Conservation (phyloP, 495 filamentous ascomycete genomes). For the Sabuloglossum arenarium region DNA sequence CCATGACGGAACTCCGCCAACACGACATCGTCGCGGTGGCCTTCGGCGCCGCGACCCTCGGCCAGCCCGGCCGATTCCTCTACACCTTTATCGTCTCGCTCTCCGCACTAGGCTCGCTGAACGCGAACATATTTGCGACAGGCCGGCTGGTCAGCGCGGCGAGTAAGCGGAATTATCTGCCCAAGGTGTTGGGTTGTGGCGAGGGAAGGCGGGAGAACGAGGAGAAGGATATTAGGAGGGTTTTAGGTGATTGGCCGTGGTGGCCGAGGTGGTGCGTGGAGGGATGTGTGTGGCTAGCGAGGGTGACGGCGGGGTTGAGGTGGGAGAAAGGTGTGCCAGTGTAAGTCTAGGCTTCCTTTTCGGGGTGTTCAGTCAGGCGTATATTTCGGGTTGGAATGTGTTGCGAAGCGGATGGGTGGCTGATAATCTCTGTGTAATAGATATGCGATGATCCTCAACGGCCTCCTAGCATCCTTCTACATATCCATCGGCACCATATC, state of each 20-base stretch:
- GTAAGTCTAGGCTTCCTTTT: not conserved
- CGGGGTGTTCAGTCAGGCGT: too few species aligned
- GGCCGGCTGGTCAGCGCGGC: conserved; percentile 35
- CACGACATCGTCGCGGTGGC: conserved; percentile 31
- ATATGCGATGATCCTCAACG: conserved; percentile 29
- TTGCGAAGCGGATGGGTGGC: not conserved
- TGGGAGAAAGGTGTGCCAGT: conserved; percentile 9
- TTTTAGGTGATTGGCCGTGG: not conserved
- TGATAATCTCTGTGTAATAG: not conserved
- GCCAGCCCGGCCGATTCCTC: conserved; percentile 23
- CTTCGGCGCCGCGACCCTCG: conserved; percentile 19
- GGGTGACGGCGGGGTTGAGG: conserved; percentile 3
- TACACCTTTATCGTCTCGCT: conserved; percentile 29
- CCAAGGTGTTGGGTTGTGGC: conserved; percentile 23
- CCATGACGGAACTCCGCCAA: conserved; percentile 28
- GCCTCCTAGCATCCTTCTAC: conserved; percentile 26
- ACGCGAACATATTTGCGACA: conserved; percentile 34
- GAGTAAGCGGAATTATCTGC: conserved; percentile 29
- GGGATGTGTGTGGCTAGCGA: not conserved
- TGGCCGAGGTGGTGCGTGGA: not conserved
- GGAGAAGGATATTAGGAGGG: not conserved
- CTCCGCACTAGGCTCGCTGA: conserved; percentile 29
- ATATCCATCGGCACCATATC: conserved; percentile 35
- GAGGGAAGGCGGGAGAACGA: too few species aligned
- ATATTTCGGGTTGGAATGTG: too few species aligned